Evolutionary conservation across 805 yeast species (phyloP).

Genomic region (Sugiyamaella lignohabitans): DNA sequence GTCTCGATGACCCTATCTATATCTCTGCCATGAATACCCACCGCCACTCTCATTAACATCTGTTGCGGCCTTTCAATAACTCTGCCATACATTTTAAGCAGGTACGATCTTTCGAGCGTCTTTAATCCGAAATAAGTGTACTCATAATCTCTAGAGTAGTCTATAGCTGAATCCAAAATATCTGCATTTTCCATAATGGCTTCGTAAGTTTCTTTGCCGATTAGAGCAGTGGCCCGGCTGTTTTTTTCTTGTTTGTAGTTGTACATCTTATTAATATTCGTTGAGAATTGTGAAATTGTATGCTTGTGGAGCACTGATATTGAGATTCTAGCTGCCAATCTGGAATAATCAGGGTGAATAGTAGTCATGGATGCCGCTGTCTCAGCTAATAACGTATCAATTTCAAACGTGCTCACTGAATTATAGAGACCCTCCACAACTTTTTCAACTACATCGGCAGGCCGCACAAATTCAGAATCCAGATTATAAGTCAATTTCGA

Average conservation of each 20-base stretch:
- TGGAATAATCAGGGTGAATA: slow-evolving; percentile 89
- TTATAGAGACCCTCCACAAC: slow-evolving; percentile 65
- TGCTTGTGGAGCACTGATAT: slow-evolving; percentile 83
- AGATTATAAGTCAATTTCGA: not conserved
- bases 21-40: slow-evolving; percentile 74
- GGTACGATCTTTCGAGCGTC: slow-evolving; percentile 74
- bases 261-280: slow-evolving; percentile 58
- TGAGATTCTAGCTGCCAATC: slow-evolving; percentile 77
- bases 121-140: slow-evolving; percentile 82
- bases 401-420: slow-evolving; percentile 84
- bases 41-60: slow-evolving; percentile 77
- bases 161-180: slow-evolving; percentile 59
- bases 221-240: slow-evolving; percentile 52
- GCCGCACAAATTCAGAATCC: not conserved
- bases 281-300: slow-evolving; percentile 72
- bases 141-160: slow-evolving; percentile 59
- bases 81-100: slow-evolving; percentile 47
- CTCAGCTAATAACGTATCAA: slow-evolving; percentile 68
- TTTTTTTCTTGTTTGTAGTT: slow-evolving; percentile 68
- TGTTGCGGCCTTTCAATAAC: slow-evolving; percentile 84
- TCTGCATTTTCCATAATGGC: slow-evolving; percentile 53
- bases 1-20: slow-evolving; percentile 62
- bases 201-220: slow-evolving; percentile 53
- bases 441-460: slow-evolving; percentile 6
- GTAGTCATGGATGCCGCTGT: slow-evolving; percentile 95